A percentile compares a stretch with the other conserved stretches of the same genome.
phyloP scores from a whole-genome alignment of 1,139 yeast genomes.

The Geotrichum siamense region DNA sequence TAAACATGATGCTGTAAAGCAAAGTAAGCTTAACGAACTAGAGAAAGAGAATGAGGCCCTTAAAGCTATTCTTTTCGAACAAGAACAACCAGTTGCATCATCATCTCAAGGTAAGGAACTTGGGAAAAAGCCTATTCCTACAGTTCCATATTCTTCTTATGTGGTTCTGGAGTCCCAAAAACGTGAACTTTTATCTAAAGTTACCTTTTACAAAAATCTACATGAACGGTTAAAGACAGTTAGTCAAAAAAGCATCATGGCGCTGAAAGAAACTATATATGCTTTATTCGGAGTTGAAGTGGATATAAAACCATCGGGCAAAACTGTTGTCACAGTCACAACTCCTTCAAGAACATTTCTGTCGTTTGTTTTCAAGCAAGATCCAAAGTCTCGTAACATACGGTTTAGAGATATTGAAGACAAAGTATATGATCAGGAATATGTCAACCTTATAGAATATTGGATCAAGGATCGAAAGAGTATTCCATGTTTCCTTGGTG shows the following conservation, averaged over 20 bases:
- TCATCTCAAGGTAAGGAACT: conserved; percentile 25
- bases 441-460: conserved; percentile 51
- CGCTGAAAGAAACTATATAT: conserved; percentile 62
- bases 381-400: conserved; percentile 29
- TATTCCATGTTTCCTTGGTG: conserved; percentile 74
- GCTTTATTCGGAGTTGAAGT: conserved; percentile 66
- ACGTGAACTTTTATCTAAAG: conserved; percentile 42
- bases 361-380: conserved; percentile 36
- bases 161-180: conserved; percentile 57
- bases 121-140: conserved; percentile 8
- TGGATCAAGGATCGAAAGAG: conserved; percentile 69
- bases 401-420: conserved; percentile 32
- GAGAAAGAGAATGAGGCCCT: conserved; percentile 58
- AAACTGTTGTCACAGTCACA: conserved; percentile 60
- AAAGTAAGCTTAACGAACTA: conserved; percentile 46
- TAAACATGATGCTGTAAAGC: conserved; percentile 57
- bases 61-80: no score
- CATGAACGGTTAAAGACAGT: conserved; percentile 54
- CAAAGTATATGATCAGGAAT: conserved; percentile 39
- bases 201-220: conserved; percentile 51
- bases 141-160: conserved; percentile 56
- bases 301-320: conserved; percentile 61
- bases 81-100: no score
- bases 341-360: conserved; percentile 36
- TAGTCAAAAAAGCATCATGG: conserved; percentile 65